These are phyloP conservation scores for Amauroascus niger DNA, from an alignment of 2,329 filamentous ascomycete genomes.

Conservation along the genomic window DNA sequence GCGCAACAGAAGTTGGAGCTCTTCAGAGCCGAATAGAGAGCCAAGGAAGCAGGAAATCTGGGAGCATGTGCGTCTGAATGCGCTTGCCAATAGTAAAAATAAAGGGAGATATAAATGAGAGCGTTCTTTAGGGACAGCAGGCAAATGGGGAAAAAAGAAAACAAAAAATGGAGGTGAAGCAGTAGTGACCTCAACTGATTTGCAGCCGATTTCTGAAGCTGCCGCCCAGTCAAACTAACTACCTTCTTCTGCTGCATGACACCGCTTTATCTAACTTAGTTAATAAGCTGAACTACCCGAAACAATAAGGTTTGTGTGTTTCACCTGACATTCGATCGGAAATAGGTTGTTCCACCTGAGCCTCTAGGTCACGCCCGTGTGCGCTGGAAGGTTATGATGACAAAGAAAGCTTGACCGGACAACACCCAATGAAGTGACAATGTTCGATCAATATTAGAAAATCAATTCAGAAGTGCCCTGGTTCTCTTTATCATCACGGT, in stretches of 20 bases:
- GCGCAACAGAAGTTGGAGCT: background rate
- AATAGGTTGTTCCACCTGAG: background rate
- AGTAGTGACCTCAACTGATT: background rate
- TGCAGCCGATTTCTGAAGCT: background rate
- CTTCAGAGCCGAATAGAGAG: no score
- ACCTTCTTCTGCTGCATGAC: conserved; percentile 24
- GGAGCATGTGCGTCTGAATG: background rate
- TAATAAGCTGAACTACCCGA: background rate
- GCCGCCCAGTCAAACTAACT: background rate
- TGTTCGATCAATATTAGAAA: background rate
- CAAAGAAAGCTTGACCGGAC: no score
- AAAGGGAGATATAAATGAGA: background rate
- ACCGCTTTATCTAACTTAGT: conserved; percentile 21
- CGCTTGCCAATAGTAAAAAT: background rate
- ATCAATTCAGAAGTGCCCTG: background rate
- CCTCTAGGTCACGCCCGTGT: no score
- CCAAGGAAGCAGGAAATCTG: no score
- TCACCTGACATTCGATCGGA: background rate
- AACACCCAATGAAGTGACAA: background rate
- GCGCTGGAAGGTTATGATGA: no score
- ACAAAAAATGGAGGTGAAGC: background rate
- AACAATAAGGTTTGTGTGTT: no score
- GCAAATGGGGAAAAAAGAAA: background rate
- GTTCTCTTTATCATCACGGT: conserved; percentile 1
- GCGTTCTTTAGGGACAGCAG: background rate